These are phyloP conservation scores for Benincasa hispida DNA, from an alignment of 306 rosid genomes.

Conservation along the genomic window DNA sequence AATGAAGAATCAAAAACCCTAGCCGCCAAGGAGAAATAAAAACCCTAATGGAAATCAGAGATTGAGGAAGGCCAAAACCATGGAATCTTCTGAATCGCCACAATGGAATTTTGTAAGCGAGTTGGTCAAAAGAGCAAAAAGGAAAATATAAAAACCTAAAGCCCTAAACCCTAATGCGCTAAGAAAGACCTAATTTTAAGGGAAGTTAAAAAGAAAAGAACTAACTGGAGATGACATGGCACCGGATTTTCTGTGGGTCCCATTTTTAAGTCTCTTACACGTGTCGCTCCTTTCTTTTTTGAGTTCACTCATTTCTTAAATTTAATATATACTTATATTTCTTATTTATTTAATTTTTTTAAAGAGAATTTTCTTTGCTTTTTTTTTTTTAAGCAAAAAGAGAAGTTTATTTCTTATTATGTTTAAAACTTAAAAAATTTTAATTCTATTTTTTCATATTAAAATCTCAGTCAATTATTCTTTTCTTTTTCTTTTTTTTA, in stretches of 20 bases:
- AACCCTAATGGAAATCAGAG: background rate
- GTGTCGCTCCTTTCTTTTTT: background rate
- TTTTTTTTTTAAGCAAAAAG: too few relatives aligned
- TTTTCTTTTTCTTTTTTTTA: background rate
- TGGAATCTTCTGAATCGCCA: background rate
- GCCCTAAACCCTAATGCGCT: constrained; percentile 11
- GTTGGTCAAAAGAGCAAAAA: background rate
- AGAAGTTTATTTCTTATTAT: too few relatives aligned
- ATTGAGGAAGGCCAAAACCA: constrained; percentile 1
- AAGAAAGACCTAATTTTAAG: background rate
- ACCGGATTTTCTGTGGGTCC: background rate
- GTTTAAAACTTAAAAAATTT: too few relatives aligned
- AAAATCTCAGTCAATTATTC: background rate
- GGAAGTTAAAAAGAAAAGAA: background rate
- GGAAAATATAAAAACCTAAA: background rate
- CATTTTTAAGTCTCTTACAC: background rate
- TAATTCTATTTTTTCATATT: background rate
- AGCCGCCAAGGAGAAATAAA: constrained; percentile 42
- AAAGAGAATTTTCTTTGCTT: too few relatives aligned
- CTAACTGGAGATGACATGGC: background rate
- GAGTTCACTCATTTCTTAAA: background rate
- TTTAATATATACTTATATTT: background rate
- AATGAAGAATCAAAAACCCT: constrained; percentile 44
- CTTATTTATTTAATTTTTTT: background rate
- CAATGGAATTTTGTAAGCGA: background rate